Evolutionary conservation across 1,284 basidiomycete genomes (phyloP).

Genomic region (Retiboletus fuscus): DNA sequence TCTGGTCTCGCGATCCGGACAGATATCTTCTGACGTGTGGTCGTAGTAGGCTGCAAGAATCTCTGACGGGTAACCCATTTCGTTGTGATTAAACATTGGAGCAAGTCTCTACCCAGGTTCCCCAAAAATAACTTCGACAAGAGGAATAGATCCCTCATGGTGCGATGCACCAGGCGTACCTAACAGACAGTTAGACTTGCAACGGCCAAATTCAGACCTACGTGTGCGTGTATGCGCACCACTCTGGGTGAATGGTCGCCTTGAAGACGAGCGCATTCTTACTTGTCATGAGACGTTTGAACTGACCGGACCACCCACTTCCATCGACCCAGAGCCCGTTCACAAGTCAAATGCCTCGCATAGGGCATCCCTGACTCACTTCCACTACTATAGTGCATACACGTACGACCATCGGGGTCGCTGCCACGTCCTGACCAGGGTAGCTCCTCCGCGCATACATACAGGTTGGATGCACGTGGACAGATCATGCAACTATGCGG

Average conservation of each 20-base stretch:
- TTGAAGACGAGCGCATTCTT: slow-evolving; percentile 71
- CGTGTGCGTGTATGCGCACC: slow-evolving; percentile 52
- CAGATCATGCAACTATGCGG: too few relatives aligned
- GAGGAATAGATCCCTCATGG: slow-evolving; percentile 53
- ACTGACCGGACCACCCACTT: slow-evolving; percentile 78
- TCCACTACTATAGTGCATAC: slow-evolving; percentile 61
- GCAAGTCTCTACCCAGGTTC: too few relatives aligned
- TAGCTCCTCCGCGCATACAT: too few relatives aligned
- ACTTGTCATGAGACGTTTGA: slow-evolving; percentile 72
- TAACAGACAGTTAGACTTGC: slow-evolving; percentile 26
- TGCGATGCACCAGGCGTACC: slow-evolving; percentile 58
- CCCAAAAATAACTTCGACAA: too few relatives aligned
- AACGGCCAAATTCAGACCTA: background rate
- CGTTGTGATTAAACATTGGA: too few relatives aligned
- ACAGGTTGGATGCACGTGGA: too few relatives aligned
- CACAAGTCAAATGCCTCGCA: background rate
- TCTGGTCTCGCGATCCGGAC: too few relatives aligned
- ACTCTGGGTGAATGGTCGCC: slow-evolving; percentile 73
- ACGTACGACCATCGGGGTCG: too few relatives aligned
- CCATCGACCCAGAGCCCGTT: slow-evolving; percentile 62
- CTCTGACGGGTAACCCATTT: too few relatives aligned
- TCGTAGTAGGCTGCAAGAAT: too few relatives aligned
- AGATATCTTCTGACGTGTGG: too few relatives aligned
- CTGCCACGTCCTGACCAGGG: too few relatives aligned
- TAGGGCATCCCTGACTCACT: slow-evolving; percentile 50